Conservation (phyloP, 768 basidiomycete genomes). For the Sporobolomyces roseus region DNA sequence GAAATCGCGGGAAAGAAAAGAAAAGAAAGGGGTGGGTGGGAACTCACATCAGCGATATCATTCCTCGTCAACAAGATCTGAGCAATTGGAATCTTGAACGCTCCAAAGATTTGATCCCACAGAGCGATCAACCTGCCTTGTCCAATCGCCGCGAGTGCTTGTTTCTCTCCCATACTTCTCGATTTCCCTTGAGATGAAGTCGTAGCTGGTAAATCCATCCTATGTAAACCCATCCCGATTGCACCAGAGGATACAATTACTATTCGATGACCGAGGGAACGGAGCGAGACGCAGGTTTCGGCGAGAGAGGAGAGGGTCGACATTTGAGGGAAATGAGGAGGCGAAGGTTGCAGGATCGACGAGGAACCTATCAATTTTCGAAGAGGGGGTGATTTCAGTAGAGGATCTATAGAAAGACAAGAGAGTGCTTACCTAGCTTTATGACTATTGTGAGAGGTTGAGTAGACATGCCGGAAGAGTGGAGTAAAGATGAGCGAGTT, state of each 20-base stretch:
- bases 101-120: constrained; percentile 94
- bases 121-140: constrained; percentile 93
- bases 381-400: background rate
- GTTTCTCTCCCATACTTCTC: constrained; percentile 79
- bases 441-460: constrained; percentile 35
- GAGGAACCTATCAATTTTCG: too few species aligned
- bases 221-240: constrained; percentile 89
- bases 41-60: constrained; percentile 92
- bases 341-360: constrained; percentile 85
- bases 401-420: background rate
- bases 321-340: constrained; percentile 83
- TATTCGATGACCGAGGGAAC: constrained; percentile 79
- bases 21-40: too few species aligned
- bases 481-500: too few species aligned
- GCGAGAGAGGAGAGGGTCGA: constrained; percentile 87
- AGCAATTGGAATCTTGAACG: constrained; percentile 89
- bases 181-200: constrained; percentile 50
- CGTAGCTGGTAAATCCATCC: constrained; percentile 65
- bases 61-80: constrained; percentile 90
- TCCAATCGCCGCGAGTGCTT: constrained; percentile 95
- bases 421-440: constrained; percentile 32
- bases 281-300: constrained; percentile 78
- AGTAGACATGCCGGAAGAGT: background rate
- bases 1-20: too few species aligned
- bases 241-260: constrained; percentile 95